Evolutionary conservation across 352 stramenopile species (phyloP), one percentile per base, ranked within the genome.

Genomic region (Phytophthora kernoviae): DNA sequence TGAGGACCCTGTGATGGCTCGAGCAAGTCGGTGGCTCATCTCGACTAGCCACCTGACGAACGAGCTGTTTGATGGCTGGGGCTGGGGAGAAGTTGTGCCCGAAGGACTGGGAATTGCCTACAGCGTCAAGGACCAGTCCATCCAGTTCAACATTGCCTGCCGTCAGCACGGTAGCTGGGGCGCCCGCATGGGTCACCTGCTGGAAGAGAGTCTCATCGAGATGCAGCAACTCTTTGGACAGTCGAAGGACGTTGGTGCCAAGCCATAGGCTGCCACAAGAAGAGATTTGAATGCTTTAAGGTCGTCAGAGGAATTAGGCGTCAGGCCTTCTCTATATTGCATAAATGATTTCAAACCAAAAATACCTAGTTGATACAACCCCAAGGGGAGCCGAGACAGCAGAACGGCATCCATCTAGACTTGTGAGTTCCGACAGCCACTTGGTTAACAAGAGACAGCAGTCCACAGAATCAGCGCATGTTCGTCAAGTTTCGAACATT

Each of bases 141-240:
- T 92, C 34, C 81, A 92, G 54, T 93, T 92, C 62, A 93, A 93
- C 66, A 90, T 93, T 57, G 81, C 84, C 11, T 93, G 84, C 44
- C 81, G 79, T n/a, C 60, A 79, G 40, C 66, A 78, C 24, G 69
- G 51, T 52, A 66, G 67, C 58, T 87, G 77, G 71, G 79, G 58
- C 21, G 63, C 68, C n/a, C 70, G 71, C 47, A 86, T 91, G 74
- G 84, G 79, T 27, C 80, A 91, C 53, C 39, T 90, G 62, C 72
- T 93, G 4, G 81, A 90, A 45, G 82, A 91, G 63, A 90, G 81
- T 20, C 75, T 93, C 7, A 45, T 90, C 7, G 81, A 93, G 54
- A 93, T 93, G 84, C 78, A 87, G 55, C 71, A 84, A 49, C 76
- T 93, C 49, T 87, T 93, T 36, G 56, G 27, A 9, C 47, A 58